Base-by-base conservation (phyloP, 1,284 basidiomycete species). In the Ganoderma multipileum region DNA sequence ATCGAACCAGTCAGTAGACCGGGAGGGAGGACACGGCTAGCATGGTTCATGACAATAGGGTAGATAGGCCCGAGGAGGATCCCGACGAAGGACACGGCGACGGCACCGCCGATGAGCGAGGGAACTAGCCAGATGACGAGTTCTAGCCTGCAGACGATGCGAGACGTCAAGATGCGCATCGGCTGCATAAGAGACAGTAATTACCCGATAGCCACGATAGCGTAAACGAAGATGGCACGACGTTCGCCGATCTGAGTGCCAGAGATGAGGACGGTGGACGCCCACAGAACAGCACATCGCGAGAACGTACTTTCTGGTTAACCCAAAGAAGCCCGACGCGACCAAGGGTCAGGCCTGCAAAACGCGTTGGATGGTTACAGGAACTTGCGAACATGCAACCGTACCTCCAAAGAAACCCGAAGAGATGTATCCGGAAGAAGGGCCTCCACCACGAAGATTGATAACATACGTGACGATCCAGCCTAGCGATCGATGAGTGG, bases 101-200 rank as follows among this genome's bases (percentile, higher is more conserved):
- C 78, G 1, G 86, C 89, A 39, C 82, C 83, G 36, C 83, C 85
- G 39, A 89, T 81, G 58, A 90, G 78, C 3, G 83, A 87, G 0
- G 87, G 88, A 0, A 88, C 86, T n/a, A 89, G 80, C 89, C 89
- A 90, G 20, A 90, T 79, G 41, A 87, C 77, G 54, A 91, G 74
- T 71, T 90, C 87, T 30, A 89, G 77, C 26, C 85, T 86, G 66
- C 41, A 38, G 47, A 33, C 16, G 54, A n/a, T 23, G 33, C 8
- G 33, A n/a, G 12, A 1, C 16, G 8, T 57, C 2, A 63, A 5
- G 23, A 16, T 41, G n/a, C 20, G 20, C 20, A 33, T 38, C 2
- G 12, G 3, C 20, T 8, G 9, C 55, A 36, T 2, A 38, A 16
- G 26, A 28, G 14, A 54, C 9, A 0, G 73, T 79, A 28, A 30